Base-by-base conservation (phyloP, 1,284 basidiomycete genomes). In the Tremellales sp. region DNA sequence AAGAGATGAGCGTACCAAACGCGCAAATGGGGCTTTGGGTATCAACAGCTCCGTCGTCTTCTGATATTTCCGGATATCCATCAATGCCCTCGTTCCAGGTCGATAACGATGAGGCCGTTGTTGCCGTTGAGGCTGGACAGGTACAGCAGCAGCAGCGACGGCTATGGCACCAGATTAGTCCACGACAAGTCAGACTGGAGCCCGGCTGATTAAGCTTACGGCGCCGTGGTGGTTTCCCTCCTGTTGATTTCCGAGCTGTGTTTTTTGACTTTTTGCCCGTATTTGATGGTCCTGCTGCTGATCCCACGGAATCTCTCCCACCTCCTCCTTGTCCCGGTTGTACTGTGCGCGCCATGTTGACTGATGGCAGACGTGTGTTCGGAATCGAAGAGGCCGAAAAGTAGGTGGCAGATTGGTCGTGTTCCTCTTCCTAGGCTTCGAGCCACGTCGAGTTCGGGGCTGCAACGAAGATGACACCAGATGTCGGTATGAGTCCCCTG, bases 51-150 rank as follows among this genome's bases (percentile, higher is more conserved):
- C 90, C 3, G 92, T 96, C 58, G 82, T 85, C 72, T 89, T 92
- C 74, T 97, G 92, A 72, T 93, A 96, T 67, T 86, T 87, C 57
- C 92, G 80, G 48, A 97, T 96, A 76, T 97, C 92, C 31, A 86
- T 81, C 49, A 97, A 76, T 24, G 92, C 92, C 52, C 87, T 83
- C 1, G 89, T 92, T 3, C 91, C 91, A 0, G 91, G 90, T 55
- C 87, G 79, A 75, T 81, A 96, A 12, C 78, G 68, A 40, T 85
- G 57, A 40, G 50, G 43, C 29, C 52, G 53, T n/a, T 45, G 40
- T 22, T 49, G n/a, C n/a, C n/a, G n/a, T n/a, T n/a, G n/a, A n/a
- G n/a, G n/a, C n/a, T n/a, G n/a, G n/a, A n/a, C n/a, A n/a, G n/a
- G 36, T 2, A 35, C 41, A 37, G 41, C 46, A 25, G n/a, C 37